Evolutionary conservation across 192 early-diverging fungal species (phyloP).

Genomic region (Polychytrium aggregatum): DNA sequence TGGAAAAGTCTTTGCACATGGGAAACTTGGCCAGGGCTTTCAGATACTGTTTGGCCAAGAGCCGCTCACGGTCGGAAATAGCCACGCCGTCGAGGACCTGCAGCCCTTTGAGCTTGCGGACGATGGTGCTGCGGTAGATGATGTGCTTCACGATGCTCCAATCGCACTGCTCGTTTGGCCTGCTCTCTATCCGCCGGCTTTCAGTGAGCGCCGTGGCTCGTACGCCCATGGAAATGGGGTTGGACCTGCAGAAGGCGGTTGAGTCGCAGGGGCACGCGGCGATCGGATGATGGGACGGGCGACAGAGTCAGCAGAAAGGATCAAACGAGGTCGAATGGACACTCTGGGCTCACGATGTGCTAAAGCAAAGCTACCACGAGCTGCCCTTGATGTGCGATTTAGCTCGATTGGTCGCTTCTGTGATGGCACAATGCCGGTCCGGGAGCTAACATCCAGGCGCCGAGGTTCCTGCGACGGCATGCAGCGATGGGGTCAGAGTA

Average conservation of each 20-base stretch:
- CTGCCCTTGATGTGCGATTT: too few relatives aligned
- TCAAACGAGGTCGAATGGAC: too few relatives aligned
- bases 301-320: too few relatives aligned
- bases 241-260: slow-evolving; percentile 6
- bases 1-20: neutral
- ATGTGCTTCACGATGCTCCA: slow-evolving; percentile 8
- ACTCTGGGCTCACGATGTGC: too few relatives aligned
- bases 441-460: too few relatives aligned
- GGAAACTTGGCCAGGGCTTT: neutral
- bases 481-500: too few relatives aligned
- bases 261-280: neutral
- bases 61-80: slow-evolving; percentile 4
- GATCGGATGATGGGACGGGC: neutral
- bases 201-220: slow-evolving; percentile 3
- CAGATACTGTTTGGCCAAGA: slow-evolving; percentile 8
- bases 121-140: slow-evolving; percentile 11
- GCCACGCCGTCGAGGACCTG: slow-evolving; percentile 6
- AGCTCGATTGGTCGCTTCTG: too few relatives aligned
- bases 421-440: too few relatives aligned
- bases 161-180: slow-evolving; percentile 8
- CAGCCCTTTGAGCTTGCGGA: slow-evolving; percentile 3
- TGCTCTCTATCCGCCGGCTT: slow-evolving; percentile 2
- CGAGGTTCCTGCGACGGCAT: too few relatives aligned
- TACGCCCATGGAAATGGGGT: slow-evolving; percentile 7
- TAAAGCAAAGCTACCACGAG: too few relatives aligned